Percentiles rank a stretch among this genome's conserved stretches.
Evolutionary conservation across 2,329 filamentous ascomycete genomes (phyloP).

Genomic region (Fusarium tuaranense): DNA sequence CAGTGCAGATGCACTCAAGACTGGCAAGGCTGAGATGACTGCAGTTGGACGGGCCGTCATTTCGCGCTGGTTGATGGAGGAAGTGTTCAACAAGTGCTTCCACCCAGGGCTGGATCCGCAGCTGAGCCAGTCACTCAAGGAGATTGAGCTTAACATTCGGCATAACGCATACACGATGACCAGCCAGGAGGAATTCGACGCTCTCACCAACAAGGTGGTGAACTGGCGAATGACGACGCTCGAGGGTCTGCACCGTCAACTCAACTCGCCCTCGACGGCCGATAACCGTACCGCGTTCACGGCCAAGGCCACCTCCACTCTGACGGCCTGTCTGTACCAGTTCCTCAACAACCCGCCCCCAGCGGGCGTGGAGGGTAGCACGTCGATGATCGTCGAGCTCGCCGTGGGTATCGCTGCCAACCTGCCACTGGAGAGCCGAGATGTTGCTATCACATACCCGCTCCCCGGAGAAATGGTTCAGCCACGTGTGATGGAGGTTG

Average conservation of each 20-base stretch:
- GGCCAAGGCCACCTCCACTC: constrained; percentile 73
- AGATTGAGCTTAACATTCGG: constrained; percentile 89
- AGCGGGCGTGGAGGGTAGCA: constrained; percentile 85
- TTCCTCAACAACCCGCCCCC: constrained; percentile 83
- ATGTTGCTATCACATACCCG: constrained; percentile 89
- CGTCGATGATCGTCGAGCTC: constrained; percentile 92
- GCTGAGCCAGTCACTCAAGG: constrained; percentile 83
- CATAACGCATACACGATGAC: constrained; percentile 78
- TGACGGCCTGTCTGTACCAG: constrained; percentile 77
- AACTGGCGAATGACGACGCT: constrained; percentile 94
- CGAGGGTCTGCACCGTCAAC: constrained; percentile 82
- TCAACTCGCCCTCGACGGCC: constrained; percentile 73
- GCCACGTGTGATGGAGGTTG: constrained; percentile 85
- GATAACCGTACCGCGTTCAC: constrained; percentile 78
- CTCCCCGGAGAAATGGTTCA: constrained; percentile 79
- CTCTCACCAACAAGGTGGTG: constrained; percentile 86
- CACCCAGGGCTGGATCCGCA: constrained; percentile 85
- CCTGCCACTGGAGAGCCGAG: constrained; percentile 89
- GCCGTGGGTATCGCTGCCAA: constrained; percentile 88
- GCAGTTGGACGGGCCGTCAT: constrained; percentile 91
- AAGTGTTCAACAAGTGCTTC: constrained; percentile 92
- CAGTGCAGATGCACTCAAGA: constrained; percentile 85
- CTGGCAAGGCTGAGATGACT: constrained; percentile 97
- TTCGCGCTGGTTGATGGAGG: constrained; percentile 88
- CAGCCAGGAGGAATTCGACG: constrained; percentile 89